Percentiles rank a stretch among this genome's conserved stretches.
These are phyloP conservation scores for Drechslera avenae DNA, from an alignment of 2,329 filamentous ascomycete species.

Conservation along the genomic window DNA sequence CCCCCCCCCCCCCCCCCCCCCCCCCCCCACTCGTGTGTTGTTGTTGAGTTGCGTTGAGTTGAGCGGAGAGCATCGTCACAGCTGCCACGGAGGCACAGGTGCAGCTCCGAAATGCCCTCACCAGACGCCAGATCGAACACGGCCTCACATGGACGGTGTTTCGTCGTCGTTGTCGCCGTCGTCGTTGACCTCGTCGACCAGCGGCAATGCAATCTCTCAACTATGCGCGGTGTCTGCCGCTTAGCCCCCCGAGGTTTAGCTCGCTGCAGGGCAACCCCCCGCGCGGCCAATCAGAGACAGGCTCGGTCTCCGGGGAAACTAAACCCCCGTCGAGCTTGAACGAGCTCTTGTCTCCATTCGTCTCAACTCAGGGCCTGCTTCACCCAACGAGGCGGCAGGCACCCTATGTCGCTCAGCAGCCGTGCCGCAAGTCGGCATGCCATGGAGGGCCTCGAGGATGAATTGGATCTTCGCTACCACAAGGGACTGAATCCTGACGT, in stretches of 20 bases:
- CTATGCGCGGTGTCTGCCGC: slow-evolving; percentile 2
- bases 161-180: too few relatives aligned
- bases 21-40: too few relatives aligned
- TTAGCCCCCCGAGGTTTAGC: not conserved
- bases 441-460: slow-evolving; percentile 42
- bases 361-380: slow-evolving; percentile 5
- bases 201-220: not conserved
- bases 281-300: slow-evolving; percentile 1
- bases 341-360: not conserved
- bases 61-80: not conserved
- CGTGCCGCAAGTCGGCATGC: not conserved
- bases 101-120: too few relatives aligned
- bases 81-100: not conserved
- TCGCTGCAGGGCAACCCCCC: slow-evolving; percentile 11
- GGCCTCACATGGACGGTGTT: too few relatives aligned
- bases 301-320: not conserved
- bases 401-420: slow-evolving; percentile 7
- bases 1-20: too few relatives aligned
- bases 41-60: too few relatives aligned
- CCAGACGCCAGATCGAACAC: too few relatives aligned
- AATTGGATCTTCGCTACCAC: slow-evolving; percentile 40
- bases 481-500: slow-evolving; percentile 37
- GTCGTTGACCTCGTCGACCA: not conserved
- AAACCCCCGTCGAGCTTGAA: slow-evolving; percentile 3
- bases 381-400: slow-evolving; percentile 4